Evolutionary conservation across 2,329 filamentous ascomycete genomes (phyloP).

Genomic region (Hypoxylon sp.): DNA sequence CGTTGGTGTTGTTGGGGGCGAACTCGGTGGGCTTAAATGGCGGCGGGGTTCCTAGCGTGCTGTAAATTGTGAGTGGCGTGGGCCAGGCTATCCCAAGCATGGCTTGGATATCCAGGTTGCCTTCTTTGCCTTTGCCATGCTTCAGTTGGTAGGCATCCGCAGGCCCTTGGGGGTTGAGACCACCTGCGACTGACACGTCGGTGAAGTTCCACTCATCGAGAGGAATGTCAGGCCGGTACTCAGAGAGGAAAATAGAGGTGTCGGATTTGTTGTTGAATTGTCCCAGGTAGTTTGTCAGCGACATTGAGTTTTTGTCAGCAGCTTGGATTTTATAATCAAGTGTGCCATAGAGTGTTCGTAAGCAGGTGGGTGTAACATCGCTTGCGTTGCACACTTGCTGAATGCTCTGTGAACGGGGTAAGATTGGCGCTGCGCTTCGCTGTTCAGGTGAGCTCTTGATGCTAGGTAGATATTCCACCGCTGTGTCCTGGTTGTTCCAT

Average conservation of each 20-base stretch:
- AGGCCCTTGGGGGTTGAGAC: background rate
- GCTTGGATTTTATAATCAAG: constrained; percentile 11
- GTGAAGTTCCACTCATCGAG: constrained; percentile 4
- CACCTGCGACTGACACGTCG: constrained; percentile 12
- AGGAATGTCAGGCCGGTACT: background rate
- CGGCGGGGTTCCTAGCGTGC: constrained; percentile 37
- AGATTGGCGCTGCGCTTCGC: background rate
- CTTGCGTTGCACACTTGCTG: background rate
- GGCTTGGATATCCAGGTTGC: constrained; percentile 39
- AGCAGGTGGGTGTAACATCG: background rate
- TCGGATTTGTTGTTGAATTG: constrained; percentile 22
- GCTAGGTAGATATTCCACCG: constrained; percentile 1
- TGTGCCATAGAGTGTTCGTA: constrained; percentile 9
- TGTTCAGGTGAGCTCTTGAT: background rate
- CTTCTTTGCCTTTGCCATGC: constrained; percentile 23
- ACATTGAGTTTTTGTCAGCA: constrained; percentile 5
- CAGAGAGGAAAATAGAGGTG: constrained; percentile 1
- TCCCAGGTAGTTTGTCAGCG: constrained; percentile 3
- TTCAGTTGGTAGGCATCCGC: constrained; percentile 5
- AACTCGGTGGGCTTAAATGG: constrained; percentile 38
- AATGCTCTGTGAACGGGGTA: background rate
- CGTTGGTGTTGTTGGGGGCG: constrained; percentile 66
- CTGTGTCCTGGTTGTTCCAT: background rate
- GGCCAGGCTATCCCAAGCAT: constrained; percentile 36
- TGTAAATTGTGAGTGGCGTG: constrained; percentile 34